Base-by-base conservation (phyloP, 345 rosid genomes). In the Pistacia integerrima region DNA sequence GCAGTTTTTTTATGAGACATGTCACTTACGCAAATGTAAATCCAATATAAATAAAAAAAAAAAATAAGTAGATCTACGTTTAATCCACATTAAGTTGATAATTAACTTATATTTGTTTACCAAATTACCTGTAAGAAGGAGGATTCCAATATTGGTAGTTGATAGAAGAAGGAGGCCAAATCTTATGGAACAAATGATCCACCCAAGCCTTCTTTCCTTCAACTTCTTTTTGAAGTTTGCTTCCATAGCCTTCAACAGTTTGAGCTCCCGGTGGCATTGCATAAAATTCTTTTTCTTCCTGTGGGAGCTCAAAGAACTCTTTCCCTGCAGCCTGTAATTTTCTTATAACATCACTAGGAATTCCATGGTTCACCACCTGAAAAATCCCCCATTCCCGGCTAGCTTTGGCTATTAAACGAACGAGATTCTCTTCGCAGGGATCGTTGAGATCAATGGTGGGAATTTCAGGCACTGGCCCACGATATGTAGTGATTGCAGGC, bases 111-210 rank as follows among this genome's bases (percentile, higher is more conserved):
- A 0, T 38, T 38, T 38, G 4, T 38, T 38, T 3, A 46, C 35
- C 9, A 13, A 38, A 0, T 4, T 16, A 88, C 99, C 94, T 89
- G 86, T 94, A 94, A 59, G 89, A 84, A 17, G 93, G 80, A 4
- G 99, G 94, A 38, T 85, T 86, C 99, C 98, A 93, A 79, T 87
- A 95, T 20, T 60, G 72, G 78, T 90, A 79, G 57, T 91, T 85
- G 68, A 93, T 80, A 30, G 71, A 57, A 0, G 86, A 71, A 58
- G 91, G 92, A 38, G 99, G 99, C 96, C 92, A 95, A 54, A 95
- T 83, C 74, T 55, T 82, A 76, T 95, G 97, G 60, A 95, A 95
- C 66, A 93, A 88, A 75, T 93, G 94, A 80, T 93, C 98, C 0
- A 82, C 91, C 99, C 99, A 93, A 4, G 83, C 80, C 77, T 91